Evolutionary conservation across 1,284 basidiomycete genomes (phyloP), one percentile per base, ranked within the genome.

Genomic region (Vanrija pseudolonga): DNA sequence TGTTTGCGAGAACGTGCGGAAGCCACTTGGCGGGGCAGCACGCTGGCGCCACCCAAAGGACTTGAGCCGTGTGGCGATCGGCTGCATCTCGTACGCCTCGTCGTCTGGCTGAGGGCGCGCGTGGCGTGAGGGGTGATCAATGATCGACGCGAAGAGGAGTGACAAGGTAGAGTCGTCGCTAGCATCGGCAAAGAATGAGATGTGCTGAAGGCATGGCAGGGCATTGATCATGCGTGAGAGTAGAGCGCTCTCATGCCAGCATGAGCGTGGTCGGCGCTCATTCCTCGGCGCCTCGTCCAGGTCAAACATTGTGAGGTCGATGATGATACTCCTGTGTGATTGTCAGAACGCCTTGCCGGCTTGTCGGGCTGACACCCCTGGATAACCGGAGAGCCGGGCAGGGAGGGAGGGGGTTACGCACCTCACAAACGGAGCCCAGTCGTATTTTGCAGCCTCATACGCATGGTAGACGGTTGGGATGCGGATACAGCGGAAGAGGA

Each of bases 41-140:
- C 72, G 67, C 50, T 71, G 69, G 41, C 72, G 55, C 72, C 72
- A 74, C 7, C 72, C 70, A 45, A 74, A 72, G 4, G 71, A 73
- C 38, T 53, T 56, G 19, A 74, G 52, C 3, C 68, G 64, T 3
- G 56, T 44, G 20, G 61, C 56, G 23, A 71, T 43, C 3, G 68
- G 63, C 4, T 40, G 39, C 6, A 6, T 32, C 32, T 32, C 32
- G 32, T 32, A 12, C 32, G 32, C 32, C 32, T 32, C 32, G 19
- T 20, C 45, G 45, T 28, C 56, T 56, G 49, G 37, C 42, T 32
- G 32, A n/a, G 54, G 51, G 43, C 40, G 45, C 23, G 11, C 15
- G 50, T 19, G 45, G 45, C 28, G 46, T 37, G 22, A 40, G 18
- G 41, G 18, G 36, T 36, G 39, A 14, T 22, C 20, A 45, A 72